Conservation (phyloP, 768 basidiomycete species). For the Polyporus arcularius region DNA sequence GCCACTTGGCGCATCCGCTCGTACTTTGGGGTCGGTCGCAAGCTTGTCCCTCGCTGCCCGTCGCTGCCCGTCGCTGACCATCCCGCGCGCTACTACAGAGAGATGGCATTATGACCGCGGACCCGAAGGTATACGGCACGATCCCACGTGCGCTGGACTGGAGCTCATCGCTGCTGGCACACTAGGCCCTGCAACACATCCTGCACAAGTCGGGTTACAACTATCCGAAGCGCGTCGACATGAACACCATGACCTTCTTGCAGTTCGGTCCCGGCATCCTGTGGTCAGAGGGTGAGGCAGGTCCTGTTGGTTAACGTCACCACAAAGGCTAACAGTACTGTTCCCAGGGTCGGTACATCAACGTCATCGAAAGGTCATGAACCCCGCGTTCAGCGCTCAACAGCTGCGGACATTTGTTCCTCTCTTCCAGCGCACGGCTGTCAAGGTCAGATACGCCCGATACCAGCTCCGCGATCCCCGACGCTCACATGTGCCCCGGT, state of each 20-base stretch:
- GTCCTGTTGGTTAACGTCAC: too few relatives aligned
- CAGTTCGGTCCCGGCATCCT: slow-evolving; percentile 6
- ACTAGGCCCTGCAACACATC: slow-evolving; percentile 27
- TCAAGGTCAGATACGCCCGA: too few relatives aligned
- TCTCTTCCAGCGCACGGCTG: not conserved
- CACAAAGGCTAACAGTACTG: too few relatives aligned
- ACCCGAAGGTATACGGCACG: slow-evolving; percentile 5
- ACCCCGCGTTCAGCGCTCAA: slow-evolving; percentile 19
- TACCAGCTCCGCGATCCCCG: too few relatives aligned
- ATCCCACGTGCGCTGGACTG: not conserved
- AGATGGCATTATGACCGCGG: slow-evolving; percentile 8
- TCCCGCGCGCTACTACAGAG: not conserved
- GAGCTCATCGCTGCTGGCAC: not conserved
- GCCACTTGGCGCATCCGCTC: slow-evolving; percentile 14
- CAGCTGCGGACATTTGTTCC: slow-evolving; percentile 22
- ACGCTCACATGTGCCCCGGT: too few relatives aligned
- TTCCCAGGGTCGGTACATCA: slow-evolving; percentile 18
- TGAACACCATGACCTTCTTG: slow-evolving; percentile 2
- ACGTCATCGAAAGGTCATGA: slow-evolving; percentile 24
- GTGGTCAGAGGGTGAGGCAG: not conserved
- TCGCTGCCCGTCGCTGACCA: too few relatives aligned
- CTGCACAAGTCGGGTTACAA: slow-evolving; percentile 29
- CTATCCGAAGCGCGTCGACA: slow-evolving; percentile 20
- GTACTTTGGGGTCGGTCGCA: slow-evolving; percentile 20
- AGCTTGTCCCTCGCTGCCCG: not conserved